Evolutionary conservation across 352 stramenopile species (phyloP), one percentile per base, ranked within the genome.

Genomic region (Globisporangium polare): DNA sequence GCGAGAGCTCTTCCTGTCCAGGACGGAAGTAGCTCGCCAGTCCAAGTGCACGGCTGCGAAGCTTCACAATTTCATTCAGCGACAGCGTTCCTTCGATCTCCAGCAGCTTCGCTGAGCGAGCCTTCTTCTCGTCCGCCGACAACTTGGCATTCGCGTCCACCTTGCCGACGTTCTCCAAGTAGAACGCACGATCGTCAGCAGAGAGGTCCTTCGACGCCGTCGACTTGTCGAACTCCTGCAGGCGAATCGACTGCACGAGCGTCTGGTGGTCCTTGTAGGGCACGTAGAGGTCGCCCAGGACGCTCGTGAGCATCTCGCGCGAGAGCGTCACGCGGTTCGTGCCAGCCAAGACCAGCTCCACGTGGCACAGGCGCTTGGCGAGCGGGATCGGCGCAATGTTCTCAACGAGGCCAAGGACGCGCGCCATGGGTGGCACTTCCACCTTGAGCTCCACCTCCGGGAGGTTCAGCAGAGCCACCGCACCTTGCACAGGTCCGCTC

Each of bases 321-420:
- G 73, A 65, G 20, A 89, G 42, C 5, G 71, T 75, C 12, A 87
- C 66, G 37, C 57, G 72, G 52, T 73, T 84, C 18, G 76, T 69
- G 8, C 66, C 72, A 10, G 65, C 33, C 45, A 75, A 74, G 4
- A 69, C 26, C 26, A 89, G 33, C 50, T 87, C 66, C n/a, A 86
- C 71, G 47, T 65, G 73, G 0, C 68, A 69, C 1, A 75, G 6
- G 9, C 78, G 77, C 53, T 78, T 71, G 12, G 70, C 61, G 10
- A 88, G 66, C 17, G 77, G 72, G 26, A 89, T 72, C 6, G 78
- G 79, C 53, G 72, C 68, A 53, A 88, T 67, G 33, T 75, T 69
- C 55, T 86, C 73, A n/a, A 89, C 79, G 49, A 89, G 73, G 10
- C 70, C 73, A 26, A 89, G 66, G 43, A 86, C 57, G 26, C 77